A percentile compares a stretch with the other conserved stretches of the same genome.
phyloP scores from a whole-genome alignment of 2,329 filamentous ascomycete genomes.

The Fusarium liriodendri region DNA sequence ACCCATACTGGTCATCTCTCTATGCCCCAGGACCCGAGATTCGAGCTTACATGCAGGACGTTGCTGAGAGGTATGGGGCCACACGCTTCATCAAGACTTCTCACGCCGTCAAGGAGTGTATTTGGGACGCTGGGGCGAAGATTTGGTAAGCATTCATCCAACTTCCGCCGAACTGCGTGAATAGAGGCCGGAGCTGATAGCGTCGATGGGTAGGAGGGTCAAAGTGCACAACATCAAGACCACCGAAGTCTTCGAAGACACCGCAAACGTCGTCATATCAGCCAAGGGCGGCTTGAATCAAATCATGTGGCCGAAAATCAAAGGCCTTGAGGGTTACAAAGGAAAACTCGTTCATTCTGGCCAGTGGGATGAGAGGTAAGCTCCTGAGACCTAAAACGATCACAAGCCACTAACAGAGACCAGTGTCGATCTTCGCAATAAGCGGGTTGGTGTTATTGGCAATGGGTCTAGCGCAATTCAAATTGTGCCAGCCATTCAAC shows the following conservation, averaged over 20 bases:
- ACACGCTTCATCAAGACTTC: constrained; percentile 14
- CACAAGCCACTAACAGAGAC: background rate
- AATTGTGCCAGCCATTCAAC: constrained; percentile 7
- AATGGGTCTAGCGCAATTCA: constrained; percentile 17
- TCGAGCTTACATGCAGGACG: constrained; percentile 16
- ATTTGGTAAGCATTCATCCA: constrained; percentile 2
- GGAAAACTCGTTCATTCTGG: constrained; percentile 17
- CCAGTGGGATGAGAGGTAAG: constrained; percentile 8
- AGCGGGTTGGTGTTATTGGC: constrained; percentile 6
- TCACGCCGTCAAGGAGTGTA: background rate
- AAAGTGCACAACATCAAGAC: background rate
- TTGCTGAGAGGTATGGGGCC: constrained; percentile 15
- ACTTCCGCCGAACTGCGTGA: background rate
- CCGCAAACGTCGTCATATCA: constrained; percentile 4
- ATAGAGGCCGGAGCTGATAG: background rate
- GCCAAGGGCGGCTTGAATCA: constrained; percentile 6
- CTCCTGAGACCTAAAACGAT: background rate
- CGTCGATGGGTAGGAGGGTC: background rate
- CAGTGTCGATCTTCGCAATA: background rate
- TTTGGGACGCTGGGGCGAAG: constrained; percentile 2
- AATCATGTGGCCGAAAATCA: constrained; percentile 7
- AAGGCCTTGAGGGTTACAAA: background rate
- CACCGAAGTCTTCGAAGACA: background rate
- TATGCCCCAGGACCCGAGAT: constrained; percentile 20
- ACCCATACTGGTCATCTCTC: constrained; percentile 16